phyloP scores from a whole-genome alignment of 2,329 filamentous ascomycete genomes.

The Diaporthe sp. region DNA sequence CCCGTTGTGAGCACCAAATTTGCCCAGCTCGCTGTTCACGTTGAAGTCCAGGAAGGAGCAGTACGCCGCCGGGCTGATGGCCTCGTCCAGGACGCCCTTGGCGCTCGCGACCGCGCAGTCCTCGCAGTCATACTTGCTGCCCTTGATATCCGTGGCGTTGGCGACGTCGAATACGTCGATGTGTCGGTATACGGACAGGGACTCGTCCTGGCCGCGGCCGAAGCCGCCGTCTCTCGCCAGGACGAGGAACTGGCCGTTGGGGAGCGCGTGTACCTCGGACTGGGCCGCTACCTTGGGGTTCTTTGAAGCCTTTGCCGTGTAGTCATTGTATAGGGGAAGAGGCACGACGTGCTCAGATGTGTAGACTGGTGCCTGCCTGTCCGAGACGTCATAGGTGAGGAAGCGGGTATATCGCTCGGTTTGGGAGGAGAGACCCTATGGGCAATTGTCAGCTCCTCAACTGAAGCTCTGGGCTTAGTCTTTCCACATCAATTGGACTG shows the following conservation, averaged over 20 bases:
- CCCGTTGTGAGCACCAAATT: conserved; percentile 78
- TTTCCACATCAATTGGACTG: too few relatives aligned
- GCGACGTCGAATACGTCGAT: conserved; percentile 77
- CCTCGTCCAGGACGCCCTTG: conserved; percentile 65
- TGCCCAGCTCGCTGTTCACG: conserved; percentile 71
- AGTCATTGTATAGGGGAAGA: conserved; percentile 69
- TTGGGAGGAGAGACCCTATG: conserved; percentile 29
- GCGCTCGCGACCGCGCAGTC: conserved; percentile 48
- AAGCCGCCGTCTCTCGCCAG: conserved; percentile 73
- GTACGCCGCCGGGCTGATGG: conserved; percentile 70
- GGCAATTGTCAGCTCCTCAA: not conserved
- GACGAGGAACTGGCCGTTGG: conserved; percentile 74
- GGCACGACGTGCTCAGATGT: conserved; percentile 75
- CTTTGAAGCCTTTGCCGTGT: conserved; percentile 55
- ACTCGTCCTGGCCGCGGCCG: conserved; percentile 67
- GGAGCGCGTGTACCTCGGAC: conserved; percentile 76
- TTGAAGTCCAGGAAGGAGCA: conserved; percentile 79
- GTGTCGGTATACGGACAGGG: conserved; percentile 73
- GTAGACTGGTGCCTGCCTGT: conserved; percentile 57
- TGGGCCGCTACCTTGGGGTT: conserved; percentile 68
- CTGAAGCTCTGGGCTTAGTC: not conserved
- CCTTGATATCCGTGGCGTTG: conserved; percentile 71
- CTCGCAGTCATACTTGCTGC: conserved; percentile 52
- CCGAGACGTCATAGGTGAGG: conserved; percentile 65
- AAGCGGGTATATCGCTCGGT: conserved; percentile 65